phyloP scores from a whole-genome alignment of 306 rosid species.

The Albizia julibrissin region DNA sequence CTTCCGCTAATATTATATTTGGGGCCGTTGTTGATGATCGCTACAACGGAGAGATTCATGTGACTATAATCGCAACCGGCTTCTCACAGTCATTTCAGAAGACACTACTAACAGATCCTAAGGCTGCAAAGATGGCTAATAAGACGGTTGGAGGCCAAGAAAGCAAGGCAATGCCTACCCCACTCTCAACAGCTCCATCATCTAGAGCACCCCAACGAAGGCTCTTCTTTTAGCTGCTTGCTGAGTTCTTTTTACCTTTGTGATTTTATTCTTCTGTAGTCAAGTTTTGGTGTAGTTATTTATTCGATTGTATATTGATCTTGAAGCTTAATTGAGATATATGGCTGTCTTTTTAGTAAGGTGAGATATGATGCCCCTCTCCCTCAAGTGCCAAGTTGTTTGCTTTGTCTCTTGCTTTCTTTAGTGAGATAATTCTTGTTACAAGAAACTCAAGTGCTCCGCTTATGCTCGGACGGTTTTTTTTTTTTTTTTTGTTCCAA shows the following conservation, averaged over 20 bases:
- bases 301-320: conserved; percentile 9
- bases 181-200: conserved; percentile 57
- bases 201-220: conserved; percentile 60
- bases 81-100: conserved; percentile 93
- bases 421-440: background rate
- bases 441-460: background rate
- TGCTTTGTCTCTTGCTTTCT: background rate
- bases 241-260: background rate
- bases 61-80: conserved; percentile 92
- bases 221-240: conserved; percentile 67
- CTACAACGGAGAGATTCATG: conserved; percentile 89
- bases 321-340: conserved; percentile 10
- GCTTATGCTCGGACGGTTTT: background rate
- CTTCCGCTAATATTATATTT: conserved; percentile 92
- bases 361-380: background rate
- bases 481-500: background rate
- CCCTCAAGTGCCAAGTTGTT: background rate
- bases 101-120: conserved; percentile 83
- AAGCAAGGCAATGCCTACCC: conserved; percentile 55
- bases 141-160: conserved; percentile 66
- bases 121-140: conserved; percentile 70
- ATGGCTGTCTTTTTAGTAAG: background rate
- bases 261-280: background rate
- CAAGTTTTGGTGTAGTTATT: conserved; percentile 11
- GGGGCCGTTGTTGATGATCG: conserved; percentile 98